Percentiles rank a stretch among this genome's conserved stretches.
Evolutionary conservation across 768 basidiomycete genomes (phyloP).

Genomic region (Russula olivacea): DNA sequence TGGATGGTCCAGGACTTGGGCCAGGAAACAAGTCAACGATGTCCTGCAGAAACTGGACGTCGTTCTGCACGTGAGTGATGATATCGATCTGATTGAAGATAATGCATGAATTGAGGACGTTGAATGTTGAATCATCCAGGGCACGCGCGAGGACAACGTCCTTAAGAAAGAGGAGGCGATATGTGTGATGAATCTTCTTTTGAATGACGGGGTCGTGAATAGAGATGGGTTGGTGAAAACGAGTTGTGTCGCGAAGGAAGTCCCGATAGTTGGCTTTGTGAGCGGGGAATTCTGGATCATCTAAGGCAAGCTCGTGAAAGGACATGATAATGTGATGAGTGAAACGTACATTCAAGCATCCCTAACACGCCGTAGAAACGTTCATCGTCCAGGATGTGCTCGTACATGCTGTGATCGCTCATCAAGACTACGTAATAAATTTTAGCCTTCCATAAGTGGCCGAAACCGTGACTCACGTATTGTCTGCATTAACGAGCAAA

Average conservation of each 20-base stretch:
- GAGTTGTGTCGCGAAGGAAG: constrained; percentile 76
- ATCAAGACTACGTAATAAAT: constrained; percentile 61
- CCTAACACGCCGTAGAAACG: constrained; percentile 90
- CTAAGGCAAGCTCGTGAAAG: constrained; percentile 38
- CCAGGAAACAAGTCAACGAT: constrained; percentile 66
- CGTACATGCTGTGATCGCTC: constrained; percentile 92
- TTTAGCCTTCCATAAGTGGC: not conserved
- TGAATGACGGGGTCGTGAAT: constrained; percentile 72
- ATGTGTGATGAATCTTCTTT: constrained; percentile 93
- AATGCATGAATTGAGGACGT: constrained; percentile 93
- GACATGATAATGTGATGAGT: constrained; percentile 7
- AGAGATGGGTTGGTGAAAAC: constrained; percentile 83
- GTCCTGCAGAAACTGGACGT: constrained; percentile 67
- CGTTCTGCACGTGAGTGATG: constrained; percentile 80
- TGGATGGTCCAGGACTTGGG: constrained; percentile 29
- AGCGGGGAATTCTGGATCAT: constrained; percentile 95
- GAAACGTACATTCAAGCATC: constrained; percentile 87
- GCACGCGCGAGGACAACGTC: constrained; percentile 95
- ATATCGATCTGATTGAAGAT: constrained; percentile 99
- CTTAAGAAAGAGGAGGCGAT: constrained; percentile 94
- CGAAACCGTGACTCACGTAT: constrained; percentile 56
- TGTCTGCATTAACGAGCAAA: constrained; percentile 90
- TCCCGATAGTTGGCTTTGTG: constrained; percentile 97
- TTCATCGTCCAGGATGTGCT: constrained; percentile 90
- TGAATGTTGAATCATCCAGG: constrained; percentile 94